Evolutionary conservation across 495 filamentous ascomycete genomes (phyloP).

Genomic region (Evernia prunastri): DNA sequence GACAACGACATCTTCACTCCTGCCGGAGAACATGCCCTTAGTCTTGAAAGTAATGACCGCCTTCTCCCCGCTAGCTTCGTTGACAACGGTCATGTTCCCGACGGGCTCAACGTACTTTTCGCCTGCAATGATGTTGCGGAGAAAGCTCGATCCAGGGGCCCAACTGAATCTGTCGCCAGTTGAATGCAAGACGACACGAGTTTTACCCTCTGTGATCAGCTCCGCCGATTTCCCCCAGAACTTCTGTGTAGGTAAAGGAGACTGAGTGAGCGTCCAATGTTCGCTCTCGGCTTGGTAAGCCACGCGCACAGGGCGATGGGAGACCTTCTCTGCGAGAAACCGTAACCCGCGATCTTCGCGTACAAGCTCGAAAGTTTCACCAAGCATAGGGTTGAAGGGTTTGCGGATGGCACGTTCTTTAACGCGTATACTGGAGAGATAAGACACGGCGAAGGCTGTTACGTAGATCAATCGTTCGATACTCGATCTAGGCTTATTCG

Average conservation of each 20-base stretch:
- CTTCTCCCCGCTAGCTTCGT: slow-evolving; percentile 75
- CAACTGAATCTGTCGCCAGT: slow-evolving; percentile 76
- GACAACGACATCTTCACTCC: slow-evolving; percentile 81
- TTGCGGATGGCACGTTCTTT: slow-evolving; percentile 92
- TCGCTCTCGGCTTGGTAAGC: slow-evolving; percentile 86
- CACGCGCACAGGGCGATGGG: slow-evolving; percentile 82
- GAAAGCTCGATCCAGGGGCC: slow-evolving; percentile 76
- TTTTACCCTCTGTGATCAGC: slow-evolving; percentile 82
- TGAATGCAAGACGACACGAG: slow-evolving; percentile 63
- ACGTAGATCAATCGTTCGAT: slow-evolving; percentile 73
- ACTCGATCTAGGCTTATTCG: slow-evolving; percentile 46
- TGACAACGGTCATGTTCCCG: slow-evolving; percentile 71
- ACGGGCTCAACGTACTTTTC: slow-evolving; percentile 98
- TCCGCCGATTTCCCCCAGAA: slow-evolving; percentile 98
- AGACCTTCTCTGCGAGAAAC: slow-evolving; percentile 87
- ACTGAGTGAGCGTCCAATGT: slow-evolving; percentile 78
- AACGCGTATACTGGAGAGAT: slow-evolving; percentile 69
- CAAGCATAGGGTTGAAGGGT: slow-evolving; percentile 96
- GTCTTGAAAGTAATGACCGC: slow-evolving; percentile 79
- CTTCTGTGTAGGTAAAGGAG: slow-evolving; percentile 83
- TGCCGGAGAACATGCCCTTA: slow-evolving; percentile 92
- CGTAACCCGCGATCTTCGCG: slow-evolving; percentile 85
- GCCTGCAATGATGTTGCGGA: slow-evolving; percentile 93
- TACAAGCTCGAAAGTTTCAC: slow-evolving; percentile 91
- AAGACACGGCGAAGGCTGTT: slow-evolving; percentile 82